A percentile compares a stretch with the other conserved stretches of the same genome.
These are phyloP conservation scores for Sarocladiaceae sp. DNA, from an alignment of 2,329 filamentous ascomycete species.

Conservation along the genomic window DNA sequence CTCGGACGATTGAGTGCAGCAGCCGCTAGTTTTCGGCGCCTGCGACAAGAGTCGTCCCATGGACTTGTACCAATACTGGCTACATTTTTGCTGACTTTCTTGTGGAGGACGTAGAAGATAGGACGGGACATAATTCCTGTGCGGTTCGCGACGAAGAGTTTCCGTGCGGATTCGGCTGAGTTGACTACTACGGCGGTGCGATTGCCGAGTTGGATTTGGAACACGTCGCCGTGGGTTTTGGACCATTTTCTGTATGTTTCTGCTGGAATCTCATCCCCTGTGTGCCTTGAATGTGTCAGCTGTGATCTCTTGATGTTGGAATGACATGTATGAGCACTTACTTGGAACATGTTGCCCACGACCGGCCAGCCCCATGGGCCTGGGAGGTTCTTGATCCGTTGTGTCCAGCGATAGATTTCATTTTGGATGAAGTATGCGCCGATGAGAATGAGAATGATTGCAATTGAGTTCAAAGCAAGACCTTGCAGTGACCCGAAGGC, in stretches of 20 bases:
- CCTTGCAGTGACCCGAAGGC: background rate
- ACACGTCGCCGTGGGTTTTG: constrained; percentile 23
- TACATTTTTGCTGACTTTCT: constrained; percentile 44
- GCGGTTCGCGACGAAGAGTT: constrained; percentile 63
- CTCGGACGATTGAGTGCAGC: constrained; percentile 62
- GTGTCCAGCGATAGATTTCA: constrained; percentile 10
- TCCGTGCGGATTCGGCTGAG: constrained; percentile 59
- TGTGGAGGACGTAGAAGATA: constrained; percentile 57
- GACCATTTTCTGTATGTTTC: constrained; percentile 26
- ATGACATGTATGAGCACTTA: no score
- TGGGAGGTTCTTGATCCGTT: constrained; percentile 12
- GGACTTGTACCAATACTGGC: constrained; percentile 59
- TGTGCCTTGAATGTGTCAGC: no score
- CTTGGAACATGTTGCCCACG: constrained; percentile 12
- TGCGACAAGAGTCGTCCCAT: constrained; percentile 65
- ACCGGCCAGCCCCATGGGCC: constrained; percentile 14
- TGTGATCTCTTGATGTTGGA: no score
- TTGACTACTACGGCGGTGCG: constrained; percentile 64
- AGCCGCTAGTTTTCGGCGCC: constrained; percentile 60
- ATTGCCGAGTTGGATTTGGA: constrained; percentile 30
- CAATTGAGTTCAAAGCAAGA: background rate
- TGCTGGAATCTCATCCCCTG: constrained; percentile 12
- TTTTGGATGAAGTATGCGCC: background rate
- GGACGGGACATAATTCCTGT: constrained; percentile 62
- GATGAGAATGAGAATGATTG: background rate